Evolutionary conservation across 176 grass and related monocot genomes (phyloP), one percentile per base, ranked within the genome.

Genomic region (Carex parvula): DNA sequence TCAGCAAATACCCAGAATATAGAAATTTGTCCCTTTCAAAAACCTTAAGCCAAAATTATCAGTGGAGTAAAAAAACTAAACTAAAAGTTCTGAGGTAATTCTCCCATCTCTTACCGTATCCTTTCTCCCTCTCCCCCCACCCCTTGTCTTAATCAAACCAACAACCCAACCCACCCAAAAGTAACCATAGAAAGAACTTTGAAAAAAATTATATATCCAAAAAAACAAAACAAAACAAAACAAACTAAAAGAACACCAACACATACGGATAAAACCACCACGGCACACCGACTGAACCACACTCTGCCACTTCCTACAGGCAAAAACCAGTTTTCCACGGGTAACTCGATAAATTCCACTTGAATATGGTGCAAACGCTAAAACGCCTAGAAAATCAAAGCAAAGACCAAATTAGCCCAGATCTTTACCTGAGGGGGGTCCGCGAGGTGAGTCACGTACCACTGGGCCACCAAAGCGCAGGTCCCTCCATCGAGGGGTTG

Each of bases 381-480:
- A 30, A 82, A 67, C 20, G 13, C 20, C 37, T 22, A 66, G 66
- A 32, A 15, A 67, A 83, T 11, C 12, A 64, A 83, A 18, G 33
- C 14, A 3, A 67, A 83, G 2, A 16, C 1, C 42, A 83, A 69
- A 68, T 52, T 46, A 83, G 44, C 16, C 15, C 60, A 83, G 81
- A 83, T 83, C 81, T 83, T 62, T 83, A 83, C 81, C 62, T 83
- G 81, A 52, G 15, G 22, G 17, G 4, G 81, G 41, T 18, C 62
- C 44, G 1, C 22, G 81, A 14, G 44, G 33, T 5, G 81, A 83
- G 62, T 69, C 39, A 16, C 81, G 62, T 14, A 14, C 30, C 33
- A 18, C 35, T 4, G 41, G 12, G 17, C 42, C 81, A 29, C 37
- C 64, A 64, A 55, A 66, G n/a, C 48, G 22, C 62, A 17, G 42